Evolutionary conservation across 2,329 filamentous ascomycete species (phyloP).

Genomic region (Alternaria sp.): DNA sequence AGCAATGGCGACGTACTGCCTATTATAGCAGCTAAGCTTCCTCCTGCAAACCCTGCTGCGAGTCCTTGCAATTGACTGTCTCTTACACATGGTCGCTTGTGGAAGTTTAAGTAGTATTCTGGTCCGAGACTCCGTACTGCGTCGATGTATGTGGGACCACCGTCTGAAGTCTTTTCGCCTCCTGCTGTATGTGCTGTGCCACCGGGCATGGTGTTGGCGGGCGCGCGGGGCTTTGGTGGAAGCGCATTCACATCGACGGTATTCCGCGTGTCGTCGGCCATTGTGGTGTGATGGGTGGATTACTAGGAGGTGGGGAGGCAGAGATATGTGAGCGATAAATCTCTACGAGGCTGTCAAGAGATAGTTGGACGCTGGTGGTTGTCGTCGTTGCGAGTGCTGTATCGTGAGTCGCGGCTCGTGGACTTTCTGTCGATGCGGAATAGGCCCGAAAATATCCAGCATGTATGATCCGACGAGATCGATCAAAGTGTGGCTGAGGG

Average conservation of each 20-base stretch:
- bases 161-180: conserved; percentile 55
- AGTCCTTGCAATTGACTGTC: conserved; percentile 87
- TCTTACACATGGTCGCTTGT: conserved; percentile 83
- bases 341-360: neutral
- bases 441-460: conserved; percentile 37
- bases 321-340: neutral
- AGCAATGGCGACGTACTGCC: conserved; percentile 66
- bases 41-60: conserved; percentile 77
- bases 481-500: neutral
- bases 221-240: conserved; percentile 33
- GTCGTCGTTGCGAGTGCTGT: conserved; percentile 3
- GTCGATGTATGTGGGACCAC: conserved; percentile 59
- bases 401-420: conserved; percentile 12
- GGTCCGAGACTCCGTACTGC: conserved; percentile 73
- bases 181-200: conserved; percentile 68
- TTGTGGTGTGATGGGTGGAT: conserved; percentile 38
- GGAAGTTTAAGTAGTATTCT: conserved; percentile 75
- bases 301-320: neutral
- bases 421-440: conserved; percentile 27
- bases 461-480: conserved; percentile 28
- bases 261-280: conserved; percentile 59
- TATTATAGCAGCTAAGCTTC: conserved; percentile 76
- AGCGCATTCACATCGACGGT: conserved; percentile 28
- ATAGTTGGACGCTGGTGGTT: neutral
- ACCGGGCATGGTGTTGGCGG: conserved; percentile 59